Conservation (phyloP, 2,329 filamentous ascomycete species). For the Aspergillus sp. region DNA sequence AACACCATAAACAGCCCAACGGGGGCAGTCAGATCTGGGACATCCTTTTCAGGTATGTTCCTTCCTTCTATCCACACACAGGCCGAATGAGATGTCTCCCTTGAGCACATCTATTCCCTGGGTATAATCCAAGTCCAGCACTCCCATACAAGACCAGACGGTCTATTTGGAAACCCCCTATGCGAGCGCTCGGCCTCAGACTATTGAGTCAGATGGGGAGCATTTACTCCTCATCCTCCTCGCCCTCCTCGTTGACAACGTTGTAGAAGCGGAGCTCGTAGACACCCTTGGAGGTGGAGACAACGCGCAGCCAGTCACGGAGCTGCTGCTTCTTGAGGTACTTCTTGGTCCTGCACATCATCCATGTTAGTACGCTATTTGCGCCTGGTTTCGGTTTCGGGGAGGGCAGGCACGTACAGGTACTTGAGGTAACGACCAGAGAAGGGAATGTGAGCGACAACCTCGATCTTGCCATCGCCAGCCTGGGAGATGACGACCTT, state of each 20-base stretch:
- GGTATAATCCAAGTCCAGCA: constrained; percentile 7
- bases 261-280: constrained; percentile 99
- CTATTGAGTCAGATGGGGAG: constrained; percentile 5
- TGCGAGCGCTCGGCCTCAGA: constrained; percentile 3
- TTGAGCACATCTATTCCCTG: constrained; percentile 13
- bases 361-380: background rate
- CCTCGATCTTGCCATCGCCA: constrained; percentile 96
- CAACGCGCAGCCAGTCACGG: constrained; percentile 98
- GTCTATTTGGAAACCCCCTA: constrained; percentile 12
- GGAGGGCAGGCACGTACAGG: constrained; percentile 64
- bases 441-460: constrained; percentile 95
- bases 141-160: constrained; percentile 1
- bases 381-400: background rate
- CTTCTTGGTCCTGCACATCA: constrained; percentile 82
- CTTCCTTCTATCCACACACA: background rate
- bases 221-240: constrained; percentile 96
- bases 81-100: constrained; percentile 3
- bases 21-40: background rate
- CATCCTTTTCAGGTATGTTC: constrained; percentile 12
- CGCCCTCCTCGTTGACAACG: constrained; percentile 96
- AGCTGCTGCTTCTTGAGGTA: constrained; percentile 99
- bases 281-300: constrained; percentile 95
- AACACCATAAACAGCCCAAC: constrained; percentile 6
- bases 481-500: constrained; percentile 83
- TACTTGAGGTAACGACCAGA: constrained; percentile 99